phyloP scores from a whole-genome alignment of 2,329 filamentous ascomycete species.

The Erysiphe neolycopersici region DNA sequence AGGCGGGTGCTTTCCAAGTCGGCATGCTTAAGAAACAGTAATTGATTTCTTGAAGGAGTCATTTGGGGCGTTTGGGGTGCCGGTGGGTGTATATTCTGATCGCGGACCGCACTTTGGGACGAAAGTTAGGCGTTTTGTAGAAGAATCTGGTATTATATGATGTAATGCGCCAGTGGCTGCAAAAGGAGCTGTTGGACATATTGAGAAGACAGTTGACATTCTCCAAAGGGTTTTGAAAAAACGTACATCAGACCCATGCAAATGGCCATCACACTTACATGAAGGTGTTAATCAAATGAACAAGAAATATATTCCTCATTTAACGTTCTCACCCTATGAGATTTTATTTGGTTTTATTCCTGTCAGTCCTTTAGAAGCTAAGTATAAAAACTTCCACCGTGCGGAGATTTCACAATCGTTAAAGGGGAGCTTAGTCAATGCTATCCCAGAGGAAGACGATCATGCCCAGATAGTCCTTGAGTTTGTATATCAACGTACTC shows the following conservation, averaged over 20 bases:
- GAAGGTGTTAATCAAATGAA: neutral
- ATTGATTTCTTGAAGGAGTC: neutral
- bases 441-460: neutral
- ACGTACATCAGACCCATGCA: neutral
- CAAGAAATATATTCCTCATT: neutral
- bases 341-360: neutral
- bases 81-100: neutral
- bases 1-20: too few relatives aligned
- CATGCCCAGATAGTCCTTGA: neutral
- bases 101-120: neutral
- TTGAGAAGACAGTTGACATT: constrained; percentile 1
- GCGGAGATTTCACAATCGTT: neutral
- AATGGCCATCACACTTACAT: neutral
- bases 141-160: neutral
- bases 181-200: neutral
- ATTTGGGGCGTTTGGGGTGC: neutral
- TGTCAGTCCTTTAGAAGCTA: neutral
- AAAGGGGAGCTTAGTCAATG: neutral
- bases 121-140: neutral
- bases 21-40: too few relatives aligned
- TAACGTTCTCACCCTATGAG: neutral
- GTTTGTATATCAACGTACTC: neutral
- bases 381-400: neutral
- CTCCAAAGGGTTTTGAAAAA: neutral
- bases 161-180: neutral